Evolutionary conservation across 495 filamentous ascomycete species (phyloP).

Genomic region (Pyrenula massariospora): DNA sequence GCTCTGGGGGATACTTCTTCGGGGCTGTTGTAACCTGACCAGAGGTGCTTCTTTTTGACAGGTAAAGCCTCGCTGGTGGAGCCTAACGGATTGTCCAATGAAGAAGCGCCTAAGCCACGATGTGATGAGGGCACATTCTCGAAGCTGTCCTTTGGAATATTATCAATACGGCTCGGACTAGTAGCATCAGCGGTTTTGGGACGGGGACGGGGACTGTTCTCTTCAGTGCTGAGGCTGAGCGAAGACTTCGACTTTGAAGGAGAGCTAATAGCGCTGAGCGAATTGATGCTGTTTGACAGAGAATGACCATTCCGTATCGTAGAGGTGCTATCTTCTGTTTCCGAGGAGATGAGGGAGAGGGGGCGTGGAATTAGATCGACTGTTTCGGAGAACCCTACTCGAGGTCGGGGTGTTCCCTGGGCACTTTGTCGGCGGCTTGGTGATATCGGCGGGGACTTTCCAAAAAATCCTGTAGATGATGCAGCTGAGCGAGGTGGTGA

Average conservation of each 20-base stretch:
- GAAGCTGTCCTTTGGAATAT: neutral
- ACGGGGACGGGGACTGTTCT: constrained; percentile 18
- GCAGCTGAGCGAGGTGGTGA: constrained; percentile 25
- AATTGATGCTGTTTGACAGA: constrained; percentile 51
- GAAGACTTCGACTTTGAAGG: constrained; percentile 10
- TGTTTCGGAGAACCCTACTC: constrained; percentile 49
- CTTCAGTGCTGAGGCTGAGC: constrained; percentile 16
- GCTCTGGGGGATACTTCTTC: constrained; percentile 1
- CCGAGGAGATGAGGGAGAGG: constrained; percentile 60
- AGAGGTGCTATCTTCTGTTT: constrained; percentile 54
- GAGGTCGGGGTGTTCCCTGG: constrained; percentile 24
- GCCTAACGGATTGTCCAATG: constrained; percentile 1
- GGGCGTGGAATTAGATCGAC: constrained; percentile 62
- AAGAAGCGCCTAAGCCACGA: neutral
- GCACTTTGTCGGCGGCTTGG: constrained; percentile 20
- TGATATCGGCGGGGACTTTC: constrained; percentile 23
- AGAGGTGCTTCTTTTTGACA: neutral
- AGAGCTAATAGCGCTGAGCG: constrained; percentile 37
- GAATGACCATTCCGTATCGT: constrained; percentile 51
- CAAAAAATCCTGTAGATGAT: constrained; percentile 12
- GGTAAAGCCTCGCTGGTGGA: neutral
- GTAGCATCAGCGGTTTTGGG: constrained; percentile 44
- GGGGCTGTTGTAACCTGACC: neutral
- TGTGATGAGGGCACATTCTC: constrained; percentile 6
- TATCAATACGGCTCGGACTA: constrained; percentile 18